Base-by-base conservation (phyloP, 2,329 filamentous ascomycete genomes). In the Epichloe aotearoae region DNA sequence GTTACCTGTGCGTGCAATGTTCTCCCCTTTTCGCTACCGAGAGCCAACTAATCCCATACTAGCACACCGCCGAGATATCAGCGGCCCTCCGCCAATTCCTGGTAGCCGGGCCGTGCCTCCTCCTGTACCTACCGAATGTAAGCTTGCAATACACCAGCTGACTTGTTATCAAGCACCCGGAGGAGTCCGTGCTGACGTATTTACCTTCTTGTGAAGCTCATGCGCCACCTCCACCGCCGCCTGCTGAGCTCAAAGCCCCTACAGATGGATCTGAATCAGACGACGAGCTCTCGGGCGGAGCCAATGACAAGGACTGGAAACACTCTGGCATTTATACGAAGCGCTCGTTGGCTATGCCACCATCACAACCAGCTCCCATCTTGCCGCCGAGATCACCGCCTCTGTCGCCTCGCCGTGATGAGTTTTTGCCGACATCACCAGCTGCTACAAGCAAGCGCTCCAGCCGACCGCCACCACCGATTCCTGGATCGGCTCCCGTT, bases 261-360 rank as follows among this genome's bases (percentile, higher is more conserved):
- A 88, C 82, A 52, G 77, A 84, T 54, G 89, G 88, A 33, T 94
- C 88, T 1, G 87, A 86, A 63, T 93, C 90, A 42, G 90, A 94
- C 59, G 90, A 96, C 64, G 91, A 96, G 65, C 71, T 89, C 59
- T 88, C 85, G 10, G 71, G 73, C 49, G 66, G 67, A 61, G 62
- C 75, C 59, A 64, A 67, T 56, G 67, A 72, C 47, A 66, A 74
- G 56, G 58, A 67, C 20, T 23, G 48, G 30, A 33, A 48, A 60
- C 49, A 74, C 19, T 68, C 72, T 37, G 69, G 67, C 20, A 62
- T 69, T 33, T 23, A 49, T 36, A 47, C 54, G 8, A 34, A 53
- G 49, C 60, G 60, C 47, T 61, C 62, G 20, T 72, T 73, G 30
- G 72, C 74, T 50, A 69, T 73, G 38, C 70, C 73, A 39, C 67